Conservation (phyloP, 495 filamentous ascomycete genomes). For the Penicillium bialowiezense region DNA sequence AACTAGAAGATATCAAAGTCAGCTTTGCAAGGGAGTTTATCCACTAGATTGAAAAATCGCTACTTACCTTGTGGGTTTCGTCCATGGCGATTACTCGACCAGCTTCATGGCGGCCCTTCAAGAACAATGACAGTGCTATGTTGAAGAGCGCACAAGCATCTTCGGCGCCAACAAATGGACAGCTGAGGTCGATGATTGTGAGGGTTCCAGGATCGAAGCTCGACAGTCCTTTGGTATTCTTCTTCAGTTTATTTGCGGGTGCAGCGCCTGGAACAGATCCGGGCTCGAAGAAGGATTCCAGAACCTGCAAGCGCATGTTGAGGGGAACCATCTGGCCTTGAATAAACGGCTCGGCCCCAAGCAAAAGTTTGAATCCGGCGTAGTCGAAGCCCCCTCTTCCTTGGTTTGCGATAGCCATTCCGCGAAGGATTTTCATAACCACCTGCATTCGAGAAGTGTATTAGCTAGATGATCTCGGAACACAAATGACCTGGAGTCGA, state of each 20-base stretch:
- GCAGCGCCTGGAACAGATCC: slow-evolving; percentile 12
- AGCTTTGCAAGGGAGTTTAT: background rate
- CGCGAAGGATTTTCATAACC: slow-evolving; percentile 48
- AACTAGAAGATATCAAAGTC: slow-evolving; percentile 30
- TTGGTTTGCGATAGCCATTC: slow-evolving; percentile 52
- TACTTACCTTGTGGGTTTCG: slow-evolving; percentile 55
- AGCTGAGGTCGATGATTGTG: slow-evolving; percentile 73
- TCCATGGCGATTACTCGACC: slow-evolving; percentile 57
- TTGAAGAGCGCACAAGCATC: slow-evolving; percentile 69
- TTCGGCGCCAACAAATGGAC: slow-evolving; percentile 64
- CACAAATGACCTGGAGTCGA: too few species aligned
- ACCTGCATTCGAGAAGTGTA: too few species aligned
- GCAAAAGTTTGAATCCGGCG: slow-evolving; percentile 32
- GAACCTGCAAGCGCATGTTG: slow-evolving; percentile 35
- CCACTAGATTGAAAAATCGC: too few species aligned
- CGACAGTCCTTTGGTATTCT: background rate
- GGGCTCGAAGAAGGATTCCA: slow-evolving; percentile 44
- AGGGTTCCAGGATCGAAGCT: slow-evolving; percentile 48
- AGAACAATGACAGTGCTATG: slow-evolving; percentile 60
- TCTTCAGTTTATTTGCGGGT: background rate
- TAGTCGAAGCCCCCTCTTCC: slow-evolving; percentile 50
- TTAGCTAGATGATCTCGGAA: too few species aligned
- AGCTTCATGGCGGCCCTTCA: slow-evolving; percentile 43
- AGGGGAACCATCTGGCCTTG: slow-evolving; percentile 22
- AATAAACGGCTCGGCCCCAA: slow-evolving; percentile 20